Evolutionary conservation across 768 basidiomycete genomes (phyloP).

Genomic region (Lactarius trivialis): DNA sequence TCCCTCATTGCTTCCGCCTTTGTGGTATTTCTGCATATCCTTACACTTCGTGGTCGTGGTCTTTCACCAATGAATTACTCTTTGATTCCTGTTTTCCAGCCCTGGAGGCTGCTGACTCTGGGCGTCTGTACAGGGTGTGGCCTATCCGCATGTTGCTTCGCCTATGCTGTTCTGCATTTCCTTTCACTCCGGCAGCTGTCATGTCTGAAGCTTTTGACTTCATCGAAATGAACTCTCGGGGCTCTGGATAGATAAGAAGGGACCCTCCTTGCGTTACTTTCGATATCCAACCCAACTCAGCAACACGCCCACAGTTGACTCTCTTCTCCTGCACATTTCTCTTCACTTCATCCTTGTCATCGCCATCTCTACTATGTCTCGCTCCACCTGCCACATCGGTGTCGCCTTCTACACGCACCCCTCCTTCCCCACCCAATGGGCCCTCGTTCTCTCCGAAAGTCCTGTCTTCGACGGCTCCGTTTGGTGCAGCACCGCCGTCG

Average conservation of each 20-base stretch:
- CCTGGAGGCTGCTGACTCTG: background rate
- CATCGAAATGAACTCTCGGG: background rate
- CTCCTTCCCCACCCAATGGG: constrained; percentile 9
- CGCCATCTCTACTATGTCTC: background rate
- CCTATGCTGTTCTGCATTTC: background rate
- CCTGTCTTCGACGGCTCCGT: constrained; percentile 1
- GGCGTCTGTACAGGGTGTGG: background rate
- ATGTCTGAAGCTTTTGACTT: background rate
- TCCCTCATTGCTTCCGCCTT: background rate
- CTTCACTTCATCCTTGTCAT: background rate
- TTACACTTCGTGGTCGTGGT: background rate
- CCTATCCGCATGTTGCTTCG: background rate
- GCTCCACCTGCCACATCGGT: constrained; percentile 2
- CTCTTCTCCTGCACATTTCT: background rate
- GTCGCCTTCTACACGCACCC: constrained; percentile 2
- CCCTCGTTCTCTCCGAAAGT: background rate
- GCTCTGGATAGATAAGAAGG: background rate
- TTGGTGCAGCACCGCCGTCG: constrained; percentile 1
- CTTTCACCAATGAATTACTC: background rate
- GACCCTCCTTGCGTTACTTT: background rate
- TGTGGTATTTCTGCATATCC: background rate
- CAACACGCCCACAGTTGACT: background rate
- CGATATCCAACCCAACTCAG: background rate
- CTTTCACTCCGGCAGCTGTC: background rate
- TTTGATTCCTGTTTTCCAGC: background rate